Base-by-base conservation (phyloP, 2,329 filamentous ascomycete genomes). In the Ascochyta fabae region DNA sequence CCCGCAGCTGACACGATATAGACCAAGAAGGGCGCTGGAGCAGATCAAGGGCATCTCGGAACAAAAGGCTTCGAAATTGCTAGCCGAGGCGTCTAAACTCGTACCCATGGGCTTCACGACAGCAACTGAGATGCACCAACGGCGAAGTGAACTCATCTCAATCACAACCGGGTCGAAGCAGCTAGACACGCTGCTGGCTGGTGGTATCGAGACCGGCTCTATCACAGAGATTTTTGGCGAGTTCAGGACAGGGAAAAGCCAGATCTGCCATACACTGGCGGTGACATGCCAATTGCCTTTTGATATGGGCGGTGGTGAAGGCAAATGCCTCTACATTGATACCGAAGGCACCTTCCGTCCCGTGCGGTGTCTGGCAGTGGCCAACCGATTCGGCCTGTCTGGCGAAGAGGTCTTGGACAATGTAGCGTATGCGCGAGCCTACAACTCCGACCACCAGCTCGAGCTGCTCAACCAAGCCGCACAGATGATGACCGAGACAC, bases 41-140 rank as follows among this genome's bases (percentile, higher is more conserved):
- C 92, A 96, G 75, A 94, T 99, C 77, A 99, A 98, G 76, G 95
- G 95, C 53, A 96, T 99, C 31, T 99, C 95, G 1, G 94, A 98
- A 78, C 90, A 96, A 71, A 99, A 99, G 75, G 95, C 96, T 2
- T 88, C 86, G 31, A 98, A 98, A 73, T 88, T 99, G 36, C 81
- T 99, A 26, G 87, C 86, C 13, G 95, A 98, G 82, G 93, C 93
- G 94, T 93, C 92, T 1, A 99, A 97, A 77, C 85, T 98, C 47
- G 95, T 99, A 0, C 95, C 95, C 0, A 96, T 99, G 93, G 95
- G 95, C 38, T 99, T 99, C 75, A 99, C 96, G 1, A 99, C 95
- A 0, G 95, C 95, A 3, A 99, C 95, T 0, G 96, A 99, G 78
- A 99, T 99, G 93, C 96, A 99, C 73, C 91, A 94, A 67, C 89